Evolutionary conservation across 2,329 filamentous ascomycete genomes (phyloP).

Genomic region (Rhynchosporium agropyri): DNA sequence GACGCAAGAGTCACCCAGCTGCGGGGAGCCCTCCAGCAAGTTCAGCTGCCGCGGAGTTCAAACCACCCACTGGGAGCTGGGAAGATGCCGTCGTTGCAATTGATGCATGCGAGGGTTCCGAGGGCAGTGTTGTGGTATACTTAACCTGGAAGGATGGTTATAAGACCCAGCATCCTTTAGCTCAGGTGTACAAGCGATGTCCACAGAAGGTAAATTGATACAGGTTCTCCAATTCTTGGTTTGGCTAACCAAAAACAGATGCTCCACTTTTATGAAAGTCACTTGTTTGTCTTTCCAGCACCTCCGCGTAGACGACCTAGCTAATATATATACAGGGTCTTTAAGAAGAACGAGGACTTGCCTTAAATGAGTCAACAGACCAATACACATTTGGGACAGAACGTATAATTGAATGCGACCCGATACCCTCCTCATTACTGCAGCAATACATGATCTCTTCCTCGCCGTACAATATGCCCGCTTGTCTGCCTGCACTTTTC

Average conservation of each 20-base stretch:
- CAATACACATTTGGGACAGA: not conserved
- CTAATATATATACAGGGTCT: constrained; percentile 34
- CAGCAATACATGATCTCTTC: constrained; percentile 1
- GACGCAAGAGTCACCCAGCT: constrained; percentile 47
- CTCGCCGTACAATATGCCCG: constrained; percentile 2
- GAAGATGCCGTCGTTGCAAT: constrained; percentile 72
- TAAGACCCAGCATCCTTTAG: constrained; percentile 73
- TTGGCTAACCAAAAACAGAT: constrained; percentile 41
- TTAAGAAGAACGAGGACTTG: constrained; percentile 30
- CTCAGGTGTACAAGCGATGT: constrained; percentile 72
- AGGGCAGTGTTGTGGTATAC: constrained; percentile 65
- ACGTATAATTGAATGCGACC: not conserved
- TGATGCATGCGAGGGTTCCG: constrained; percentile 71
- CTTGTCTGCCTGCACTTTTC: not conserved
- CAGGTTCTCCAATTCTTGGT: not conserved
- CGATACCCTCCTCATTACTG: not conserved
- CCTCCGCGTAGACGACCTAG: constrained; percentile 7
- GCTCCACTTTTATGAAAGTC: constrained; percentile 54
- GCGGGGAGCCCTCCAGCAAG: constrained; percentile 53
- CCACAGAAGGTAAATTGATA: constrained; percentile 67
- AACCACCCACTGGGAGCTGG: constrained; percentile 74
- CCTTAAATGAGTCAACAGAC: not conserved
- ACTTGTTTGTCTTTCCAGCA: constrained; percentile 43
- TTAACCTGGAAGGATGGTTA: constrained; percentile 73
- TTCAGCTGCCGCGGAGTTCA: constrained; percentile 52